phyloP scores from a whole-genome alignment of 2,329 filamentous ascomycete species.

The Paraconiothyrium brasiliense region DNA sequence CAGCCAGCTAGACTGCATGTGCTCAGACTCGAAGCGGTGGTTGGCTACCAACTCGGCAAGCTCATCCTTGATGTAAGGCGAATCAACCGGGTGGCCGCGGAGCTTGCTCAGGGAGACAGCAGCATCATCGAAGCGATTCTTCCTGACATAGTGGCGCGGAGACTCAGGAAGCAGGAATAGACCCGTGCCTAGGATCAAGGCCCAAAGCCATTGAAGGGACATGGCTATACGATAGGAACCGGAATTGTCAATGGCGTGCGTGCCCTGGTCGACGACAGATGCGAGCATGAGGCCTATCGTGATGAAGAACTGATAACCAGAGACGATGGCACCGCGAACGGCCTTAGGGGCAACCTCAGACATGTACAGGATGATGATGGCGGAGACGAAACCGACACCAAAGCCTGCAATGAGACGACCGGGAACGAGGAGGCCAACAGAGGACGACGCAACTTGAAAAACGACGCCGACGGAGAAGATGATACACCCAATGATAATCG shows the following conservation, averaged over 20 bases:
- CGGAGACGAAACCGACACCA: constrained; percentile 52
- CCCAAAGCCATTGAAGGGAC: constrained; percentile 81
- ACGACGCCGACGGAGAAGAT: constrained; percentile 52
- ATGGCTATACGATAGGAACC: constrained; percentile 81
- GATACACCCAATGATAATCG: constrained; percentile 54
- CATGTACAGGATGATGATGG: constrained; percentile 74
- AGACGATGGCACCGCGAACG: constrained; percentile 81
- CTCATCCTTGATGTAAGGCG: constrained; percentile 79
- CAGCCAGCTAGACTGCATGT: constrained; percentile 70
- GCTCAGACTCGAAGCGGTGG: constrained; percentile 76
- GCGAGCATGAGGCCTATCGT: constrained; percentile 81
- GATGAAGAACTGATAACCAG: constrained; percentile 84
- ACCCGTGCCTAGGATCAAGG: constrained; percentile 75
- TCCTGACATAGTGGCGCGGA: constrained; percentile 85
- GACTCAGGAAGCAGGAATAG: constrained; percentile 84
- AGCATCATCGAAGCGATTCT: constrained; percentile 73
- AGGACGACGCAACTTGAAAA: constrained; percentile 48
- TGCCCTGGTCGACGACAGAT: constrained; percentile 77
- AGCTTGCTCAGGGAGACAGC: constrained; percentile 70
- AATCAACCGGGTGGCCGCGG: constrained; percentile 77
- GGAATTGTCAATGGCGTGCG: constrained; percentile 68
- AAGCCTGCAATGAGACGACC: constrained; percentile 52
- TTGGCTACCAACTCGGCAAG: constrained; percentile 88
- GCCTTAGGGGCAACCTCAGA: constrained; percentile 77
- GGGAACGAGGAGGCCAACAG: constrained; percentile 45